phyloP scores from a whole-genome alignment of 768 basidiomycete genomes.

The Mycena alexandri region DNA sequence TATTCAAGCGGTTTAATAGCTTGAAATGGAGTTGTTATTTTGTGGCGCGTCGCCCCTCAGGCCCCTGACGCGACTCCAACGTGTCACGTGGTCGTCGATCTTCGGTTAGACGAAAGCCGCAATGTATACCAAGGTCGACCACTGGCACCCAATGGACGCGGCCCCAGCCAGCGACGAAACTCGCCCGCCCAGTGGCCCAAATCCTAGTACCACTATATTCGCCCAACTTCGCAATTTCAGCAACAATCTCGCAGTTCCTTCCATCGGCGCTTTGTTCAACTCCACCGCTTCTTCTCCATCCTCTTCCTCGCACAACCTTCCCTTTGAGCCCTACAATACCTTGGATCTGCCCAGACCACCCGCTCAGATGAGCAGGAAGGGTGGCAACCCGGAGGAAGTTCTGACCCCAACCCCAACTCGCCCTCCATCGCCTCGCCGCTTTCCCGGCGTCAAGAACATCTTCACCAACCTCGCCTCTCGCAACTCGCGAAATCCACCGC shows the following conservation, averaged over 20 bases:
- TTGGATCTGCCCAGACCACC: background rate
- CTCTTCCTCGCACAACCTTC: slow-evolving; percentile 16
- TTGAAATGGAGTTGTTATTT: slow-evolving; percentile 47
- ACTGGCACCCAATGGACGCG: slow-evolving; percentile 7
- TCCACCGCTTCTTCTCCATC: slow-evolving; percentile 21
- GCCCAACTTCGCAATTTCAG: slow-evolving; percentile 27
- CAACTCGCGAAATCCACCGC: slow-evolving; percentile 21
- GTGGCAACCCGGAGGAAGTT: slow-evolving; percentile 21
- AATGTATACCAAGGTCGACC: too few species aligned
- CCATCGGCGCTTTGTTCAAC: slow-evolving; percentile 27
- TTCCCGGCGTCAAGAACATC: slow-evolving; percentile 40
- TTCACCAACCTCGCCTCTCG: slow-evolving; percentile 40
- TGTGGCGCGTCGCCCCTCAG: slow-evolving; percentile 59
- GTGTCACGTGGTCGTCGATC: too few species aligned
- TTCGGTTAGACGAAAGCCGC: too few species aligned
- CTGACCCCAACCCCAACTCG: slow-evolving; percentile 41
- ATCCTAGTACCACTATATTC: slow-evolving; percentile 20
- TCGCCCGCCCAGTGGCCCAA: slow-evolving; percentile 2
- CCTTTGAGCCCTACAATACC: slow-evolving; percentile 1
- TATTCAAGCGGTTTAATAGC: slow-evolving; percentile 54
- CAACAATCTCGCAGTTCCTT: slow-evolving; percentile 8
- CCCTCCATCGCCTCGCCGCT: slow-evolving; percentile 38
- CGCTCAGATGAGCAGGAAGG: background rate
- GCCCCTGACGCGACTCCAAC: too few species aligned
- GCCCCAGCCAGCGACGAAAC: slow-evolving; percentile 9